Percentiles rank a stretch among this genome's conserved stretches.
Conservation (phyloP, 148 eudicot genomes). For the Amaranthus palmeri region DNA sequence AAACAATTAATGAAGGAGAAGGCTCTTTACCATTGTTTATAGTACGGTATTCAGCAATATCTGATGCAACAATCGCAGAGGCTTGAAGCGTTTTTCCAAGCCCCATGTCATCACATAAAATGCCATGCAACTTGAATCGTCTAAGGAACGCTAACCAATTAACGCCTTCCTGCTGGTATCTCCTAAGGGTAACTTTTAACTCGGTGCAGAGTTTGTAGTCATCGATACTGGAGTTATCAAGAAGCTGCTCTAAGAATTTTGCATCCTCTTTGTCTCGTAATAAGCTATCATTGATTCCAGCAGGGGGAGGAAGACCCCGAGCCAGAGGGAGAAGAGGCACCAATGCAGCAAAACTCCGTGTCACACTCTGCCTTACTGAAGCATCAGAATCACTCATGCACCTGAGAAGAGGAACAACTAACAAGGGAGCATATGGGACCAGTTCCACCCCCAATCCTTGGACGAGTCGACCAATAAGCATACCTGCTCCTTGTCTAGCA, state of each 20-base stretch:
- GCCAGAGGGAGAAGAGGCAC: constrained; percentile 99
- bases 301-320: constrained; percentile 77
- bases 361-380: constrained; percentile 95
- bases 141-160: constrained; percentile 97
- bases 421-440: constrained; percentile 84
- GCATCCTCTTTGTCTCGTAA: constrained; percentile 79
- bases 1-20: constrained; percentile 72
- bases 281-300: constrained; percentile 60
- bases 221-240: constrained; percentile 94
- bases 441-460: constrained; percentile 87
- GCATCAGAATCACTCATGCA: constrained; percentile 97
- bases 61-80: constrained; percentile 95
- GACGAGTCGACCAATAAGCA: constrained; percentile 88
- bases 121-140: constrained; percentile 95
- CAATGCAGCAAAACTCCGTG: constrained; percentile 94
- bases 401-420: constrained; percentile 95
- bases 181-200: constrained; percentile 73
- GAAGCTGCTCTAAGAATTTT: constrained; percentile 85
- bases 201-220: constrained; percentile 82
- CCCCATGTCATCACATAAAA: constrained; percentile 99
- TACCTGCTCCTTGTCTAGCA: constrained; percentile 98
- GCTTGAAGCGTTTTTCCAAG: constrained; percentile 99
- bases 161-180: constrained; percentile 99
- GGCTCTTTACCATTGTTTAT: constrained; percentile 32
- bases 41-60: constrained; percentile 68